Conservation (phyloP, 1,139 yeast genomes). For the Zygosaccharomyces pseudobailii region DNA sequence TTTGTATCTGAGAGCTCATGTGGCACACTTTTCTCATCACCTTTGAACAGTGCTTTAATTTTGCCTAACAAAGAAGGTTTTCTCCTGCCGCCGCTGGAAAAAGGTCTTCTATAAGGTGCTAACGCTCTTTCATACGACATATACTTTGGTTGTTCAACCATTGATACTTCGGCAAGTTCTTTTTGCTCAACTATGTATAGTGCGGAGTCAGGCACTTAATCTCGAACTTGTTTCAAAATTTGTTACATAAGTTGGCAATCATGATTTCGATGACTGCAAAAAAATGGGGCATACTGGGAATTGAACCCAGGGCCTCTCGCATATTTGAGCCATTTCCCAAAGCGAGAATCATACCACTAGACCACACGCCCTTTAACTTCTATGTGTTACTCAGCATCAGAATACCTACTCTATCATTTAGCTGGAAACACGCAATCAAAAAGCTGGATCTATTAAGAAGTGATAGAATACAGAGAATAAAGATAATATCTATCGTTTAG, state of each 20-base stretch:
- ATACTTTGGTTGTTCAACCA: constrained; percentile 12
- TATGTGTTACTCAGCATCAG: not conserved
- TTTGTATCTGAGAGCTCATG: not conserved
- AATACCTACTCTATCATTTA: fast-evolving
- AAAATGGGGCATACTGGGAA: constrained; percentile 22
- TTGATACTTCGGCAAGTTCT: not conserved
- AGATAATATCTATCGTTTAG: not conserved
- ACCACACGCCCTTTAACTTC: constrained; percentile 14
- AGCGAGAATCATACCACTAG: constrained; percentile 19
- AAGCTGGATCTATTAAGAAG: too few species aligned
- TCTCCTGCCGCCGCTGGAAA: constrained; percentile 9
- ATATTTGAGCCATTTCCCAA: constrained; percentile 15
- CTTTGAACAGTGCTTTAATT: constrained; percentile 12
- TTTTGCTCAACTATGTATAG: too few species aligned
- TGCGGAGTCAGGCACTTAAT: too few species aligned
- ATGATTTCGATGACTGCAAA: not conserved
- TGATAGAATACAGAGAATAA: not conserved
- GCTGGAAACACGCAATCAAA: too few species aligned
- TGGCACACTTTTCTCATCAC: not conserved
- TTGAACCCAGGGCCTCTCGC: constrained; percentile 25
- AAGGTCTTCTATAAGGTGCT: constrained; percentile 26
- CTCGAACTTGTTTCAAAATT: too few species aligned
- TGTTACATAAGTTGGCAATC: too few species aligned
- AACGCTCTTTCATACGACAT: constrained; percentile 8
- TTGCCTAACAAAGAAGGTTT: constrained; percentile 14